Percentiles rank a stretch among this genome's conserved stretches.
Evolutionary conservation across 805 yeast species (phyloP).

Genomic region (Kurtzmaniella cleridarum): DNA sequence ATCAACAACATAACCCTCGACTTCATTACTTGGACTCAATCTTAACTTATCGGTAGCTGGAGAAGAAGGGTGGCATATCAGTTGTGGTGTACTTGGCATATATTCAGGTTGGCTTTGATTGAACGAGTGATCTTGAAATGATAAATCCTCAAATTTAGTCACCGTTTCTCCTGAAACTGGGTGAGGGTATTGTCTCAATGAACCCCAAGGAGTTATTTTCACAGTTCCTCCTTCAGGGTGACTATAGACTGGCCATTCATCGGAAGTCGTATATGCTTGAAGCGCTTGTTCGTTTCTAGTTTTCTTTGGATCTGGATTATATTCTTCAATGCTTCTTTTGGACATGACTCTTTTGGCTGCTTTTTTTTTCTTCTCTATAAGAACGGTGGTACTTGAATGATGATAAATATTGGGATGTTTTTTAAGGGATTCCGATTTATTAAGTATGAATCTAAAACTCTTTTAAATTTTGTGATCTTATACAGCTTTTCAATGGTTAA

Average conservation of each 20-base stretch:
- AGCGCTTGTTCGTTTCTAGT: slow-evolving; percentile 10
- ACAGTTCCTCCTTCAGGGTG: slow-evolving; percentile 62
- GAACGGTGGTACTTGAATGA: too few species aligned
- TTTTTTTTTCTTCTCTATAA: too few species aligned
- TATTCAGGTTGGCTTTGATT: slow-evolving; percentile 4
- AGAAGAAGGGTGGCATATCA: slow-evolving; percentile 9
- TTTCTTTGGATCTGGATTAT: slow-evolving; percentile 12
- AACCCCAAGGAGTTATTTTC: slow-evolving; percentile 62
- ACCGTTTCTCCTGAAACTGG: slow-evolving; percentile 39
- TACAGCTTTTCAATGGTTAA: too few species aligned
- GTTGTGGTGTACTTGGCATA: slow-evolving; percentile 22
- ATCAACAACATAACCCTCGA: slow-evolving; percentile 32
- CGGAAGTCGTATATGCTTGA: slow-evolving; percentile 14
- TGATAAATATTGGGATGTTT: too few species aligned
- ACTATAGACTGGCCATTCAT: slow-evolving; percentile 51
- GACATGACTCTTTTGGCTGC: slow-evolving; percentile 2
- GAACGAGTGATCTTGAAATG: slow-evolving; percentile 19
- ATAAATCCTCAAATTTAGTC: slow-evolving; percentile 43
- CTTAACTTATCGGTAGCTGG: slow-evolving; percentile 15
- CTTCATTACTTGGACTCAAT: slow-evolving; percentile 34
- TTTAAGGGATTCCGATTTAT: too few species aligned
- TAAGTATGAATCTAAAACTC: too few species aligned
- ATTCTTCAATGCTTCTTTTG: slow-evolving; percentile 11
- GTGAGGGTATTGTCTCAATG: slow-evolving; percentile 41
- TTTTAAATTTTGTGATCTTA: too few species aligned